Evolutionary conservation across 495 filamentous ascomycete genomes (phyloP).

Genomic region (Massariosphaeria phaeospora): DNA sequence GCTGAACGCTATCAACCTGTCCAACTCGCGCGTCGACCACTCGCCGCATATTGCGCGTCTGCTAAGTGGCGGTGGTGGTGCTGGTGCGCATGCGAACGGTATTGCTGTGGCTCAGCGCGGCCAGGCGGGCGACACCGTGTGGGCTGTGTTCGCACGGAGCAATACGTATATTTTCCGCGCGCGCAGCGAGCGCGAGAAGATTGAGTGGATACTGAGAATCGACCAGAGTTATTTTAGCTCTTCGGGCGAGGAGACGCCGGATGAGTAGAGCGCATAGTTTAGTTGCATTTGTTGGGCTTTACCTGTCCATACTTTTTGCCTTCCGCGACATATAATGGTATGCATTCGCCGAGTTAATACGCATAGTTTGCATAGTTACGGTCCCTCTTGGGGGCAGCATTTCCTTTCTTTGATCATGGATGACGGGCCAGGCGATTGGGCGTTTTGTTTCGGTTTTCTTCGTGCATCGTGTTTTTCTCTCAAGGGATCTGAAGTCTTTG

Average conservation of each 20-base stretch:
- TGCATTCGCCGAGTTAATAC: no score
- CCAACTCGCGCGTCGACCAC: conserved; percentile 79
- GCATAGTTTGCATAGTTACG: no score
- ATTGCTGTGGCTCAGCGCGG: conserved; percentile 32
- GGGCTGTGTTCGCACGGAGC: conserved; percentile 86
- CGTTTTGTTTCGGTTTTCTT: no score
- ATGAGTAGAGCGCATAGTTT: no score
- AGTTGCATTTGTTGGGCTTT: no score
- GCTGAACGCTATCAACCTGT: conserved; percentile 77
- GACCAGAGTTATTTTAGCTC: conserved; percentile 54
- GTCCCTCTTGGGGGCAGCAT: no score
- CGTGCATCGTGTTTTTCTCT: no score
- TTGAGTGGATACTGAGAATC: conserved; percentile 88
- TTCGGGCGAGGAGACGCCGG: conserved; percentile 5
- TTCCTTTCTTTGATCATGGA: no score
- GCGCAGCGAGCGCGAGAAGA: conserved; percentile 78
- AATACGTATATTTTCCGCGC: conserved; percentile 94
- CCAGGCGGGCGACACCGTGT: conserved; percentile 59
- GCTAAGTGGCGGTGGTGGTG: conserved; percentile 47
- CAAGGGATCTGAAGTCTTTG: no score
- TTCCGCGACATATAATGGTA: no score
- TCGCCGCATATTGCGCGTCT: conserved; percentile 80
- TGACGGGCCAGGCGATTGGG: no score
- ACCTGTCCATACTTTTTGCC: no score
- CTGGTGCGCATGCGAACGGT: conserved; percentile 27